Evolutionary conservation across 495 filamentous ascomycete genomes (phyloP).

Genomic region (Aspergillus haitiensis): DNA sequence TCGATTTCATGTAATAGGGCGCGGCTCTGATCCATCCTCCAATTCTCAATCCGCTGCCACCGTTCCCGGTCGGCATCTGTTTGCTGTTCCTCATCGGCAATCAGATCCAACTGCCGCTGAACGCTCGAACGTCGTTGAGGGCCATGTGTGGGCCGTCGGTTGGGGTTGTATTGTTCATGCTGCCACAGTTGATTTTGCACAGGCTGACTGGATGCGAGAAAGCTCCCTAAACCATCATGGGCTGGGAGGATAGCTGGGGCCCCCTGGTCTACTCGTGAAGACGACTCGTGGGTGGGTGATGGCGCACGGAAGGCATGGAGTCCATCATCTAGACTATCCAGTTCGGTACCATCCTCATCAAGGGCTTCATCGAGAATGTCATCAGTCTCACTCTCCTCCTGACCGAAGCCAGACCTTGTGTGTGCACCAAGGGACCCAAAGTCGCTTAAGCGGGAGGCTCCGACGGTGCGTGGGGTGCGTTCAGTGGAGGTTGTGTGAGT

Average conservation of each 20-base stretch:
- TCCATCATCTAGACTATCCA: conserved; percentile 90
- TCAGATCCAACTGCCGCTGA: conserved; percentile 62
- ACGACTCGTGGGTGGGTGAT: conserved; percentile 53
- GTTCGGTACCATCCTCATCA: conserved; percentile 67
- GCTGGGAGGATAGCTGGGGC: conserved; percentile 70
- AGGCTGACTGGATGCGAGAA: conserved; percentile 55
- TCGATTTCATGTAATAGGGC: conserved; percentile 85
- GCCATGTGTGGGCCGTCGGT: conserved; percentile 42
- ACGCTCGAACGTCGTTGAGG: conserved; percentile 58
- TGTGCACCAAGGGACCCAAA: conserved; percentile 78
- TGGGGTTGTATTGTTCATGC: conserved; percentile 79
- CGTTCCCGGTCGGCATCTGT: conserved; percentile 60
- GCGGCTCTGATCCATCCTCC: conserved; percentile 88
- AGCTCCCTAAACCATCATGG: conserved; percentile 89
- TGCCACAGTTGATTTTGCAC: conserved; percentile 81
- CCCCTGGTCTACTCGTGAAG: conserved; percentile 50
- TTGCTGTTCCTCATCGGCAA: conserved; percentile 58
- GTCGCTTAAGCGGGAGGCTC: conserved; percentile 75
- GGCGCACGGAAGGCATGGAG: conserved; percentile 78
- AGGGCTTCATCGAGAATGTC: conserved; percentile 52
- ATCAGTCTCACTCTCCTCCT: conserved; percentile 52
- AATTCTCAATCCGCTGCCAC: conserved; percentile 80
- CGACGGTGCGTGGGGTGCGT: conserved; percentile 68
- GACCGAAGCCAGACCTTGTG: conserved; percentile 48
- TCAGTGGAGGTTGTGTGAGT: conserved; percentile 73